A percentile compares a stretch with the other conserved stretches of the same genome.
phyloP scores from a whole-genome alignment of 2,329 filamentous ascomycete species.

The Sarocladium strictum region DNA sequence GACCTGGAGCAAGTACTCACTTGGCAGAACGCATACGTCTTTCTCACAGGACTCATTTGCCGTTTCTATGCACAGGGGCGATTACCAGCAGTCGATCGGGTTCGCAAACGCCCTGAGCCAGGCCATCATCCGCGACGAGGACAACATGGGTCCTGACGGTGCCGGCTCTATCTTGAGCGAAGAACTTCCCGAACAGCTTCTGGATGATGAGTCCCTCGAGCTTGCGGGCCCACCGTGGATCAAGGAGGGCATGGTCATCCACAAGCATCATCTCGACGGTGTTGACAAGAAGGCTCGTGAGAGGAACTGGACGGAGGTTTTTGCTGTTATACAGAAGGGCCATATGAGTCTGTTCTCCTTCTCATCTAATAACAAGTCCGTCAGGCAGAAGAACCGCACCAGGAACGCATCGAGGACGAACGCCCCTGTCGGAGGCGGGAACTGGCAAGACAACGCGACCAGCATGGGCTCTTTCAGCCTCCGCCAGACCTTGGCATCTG shows the following conservation, averaged over 20 bases:
- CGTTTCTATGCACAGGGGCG: constrained; percentile 66
- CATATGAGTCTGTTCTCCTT: constrained; percentile 94
- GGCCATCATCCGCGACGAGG: constrained; percentile 89
- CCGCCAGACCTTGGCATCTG: constrained; percentile 85
- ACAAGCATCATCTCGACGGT: constrained; percentile 92
- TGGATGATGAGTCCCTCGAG: constrained; percentile 90
- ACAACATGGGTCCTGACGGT: constrained; percentile 45
- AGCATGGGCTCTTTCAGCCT: constrained; percentile 82
- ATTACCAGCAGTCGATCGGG: constrained; percentile 94
- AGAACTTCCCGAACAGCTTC: constrained; percentile 56
- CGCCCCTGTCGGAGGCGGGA: constrained; percentile 80
- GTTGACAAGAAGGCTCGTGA: constrained; percentile 91
- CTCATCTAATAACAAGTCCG: constrained; percentile 70
- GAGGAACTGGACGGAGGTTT: constrained; percentile 89
- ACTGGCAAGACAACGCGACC: constrained; percentile 97
- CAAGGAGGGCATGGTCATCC: constrained; percentile 91
- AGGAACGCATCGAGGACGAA: constrained; percentile 23
- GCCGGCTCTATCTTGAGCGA: constrained; percentile 51
- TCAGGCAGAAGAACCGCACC: constrained; percentile 58
- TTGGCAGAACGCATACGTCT: constrained; percentile 84
- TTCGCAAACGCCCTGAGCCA: constrained; percentile 96
- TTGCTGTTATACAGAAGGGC: constrained; percentile 93
- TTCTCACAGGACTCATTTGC: constrained; percentile 90
- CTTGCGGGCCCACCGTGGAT: constrained; percentile 95
- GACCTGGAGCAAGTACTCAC: constrained; percentile 90